Evolutionary conservation across 2,329 filamentous ascomycete species (phyloP).

Genomic region (Ophiostoma australiae): DNA sequence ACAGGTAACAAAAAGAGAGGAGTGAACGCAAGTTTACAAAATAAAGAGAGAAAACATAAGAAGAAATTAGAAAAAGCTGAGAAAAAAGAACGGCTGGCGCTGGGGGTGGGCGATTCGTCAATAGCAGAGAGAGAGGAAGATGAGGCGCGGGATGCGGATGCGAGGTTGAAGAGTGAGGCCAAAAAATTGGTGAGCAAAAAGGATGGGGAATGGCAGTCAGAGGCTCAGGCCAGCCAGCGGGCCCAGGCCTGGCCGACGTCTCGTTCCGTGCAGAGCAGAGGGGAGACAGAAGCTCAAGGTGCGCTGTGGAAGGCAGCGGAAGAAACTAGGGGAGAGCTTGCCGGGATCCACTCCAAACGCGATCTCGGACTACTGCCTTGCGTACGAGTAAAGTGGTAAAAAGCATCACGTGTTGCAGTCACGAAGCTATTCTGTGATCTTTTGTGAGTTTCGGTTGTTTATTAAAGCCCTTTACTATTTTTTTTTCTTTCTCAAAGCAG

Average conservation of each 20-base stretch:
- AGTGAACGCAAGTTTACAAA: constrained; percentile 9
- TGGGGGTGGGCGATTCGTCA: background rate
- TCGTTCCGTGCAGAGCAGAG: background rate
- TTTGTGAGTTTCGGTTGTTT: background rate
- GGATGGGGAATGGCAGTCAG: background rate
- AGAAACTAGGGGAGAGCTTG: constrained; percentile 7
- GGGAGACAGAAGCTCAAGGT: background rate
- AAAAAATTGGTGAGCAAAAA: constrained; percentile 10
- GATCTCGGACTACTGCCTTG: constrained; percentile 4
- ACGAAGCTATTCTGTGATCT: background rate
- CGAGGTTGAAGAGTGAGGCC: constrained; percentile 6
- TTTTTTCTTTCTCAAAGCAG: too few species aligned
- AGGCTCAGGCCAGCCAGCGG: background rate
- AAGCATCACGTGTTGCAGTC: background rate
- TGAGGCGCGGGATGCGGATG: background rate
- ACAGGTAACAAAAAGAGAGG: background rate
- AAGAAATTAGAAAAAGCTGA: background rate
- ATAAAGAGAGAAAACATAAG: constrained; percentile 2
- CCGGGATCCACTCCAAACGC: background rate
- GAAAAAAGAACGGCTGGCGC: constrained; percentile 17
- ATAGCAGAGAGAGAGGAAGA: background rate
- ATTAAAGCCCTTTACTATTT: too few species aligned
- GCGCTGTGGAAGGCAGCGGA: constrained; percentile 6
- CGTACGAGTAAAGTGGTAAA: background rate
- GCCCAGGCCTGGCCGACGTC: background rate